Percentiles rank a stretch among this genome's conserved stretches.
These are phyloP conservation scores for Luffa acutangula DNA, from an alignment of 306 rosid species.

Conservation along the genomic window DNA sequence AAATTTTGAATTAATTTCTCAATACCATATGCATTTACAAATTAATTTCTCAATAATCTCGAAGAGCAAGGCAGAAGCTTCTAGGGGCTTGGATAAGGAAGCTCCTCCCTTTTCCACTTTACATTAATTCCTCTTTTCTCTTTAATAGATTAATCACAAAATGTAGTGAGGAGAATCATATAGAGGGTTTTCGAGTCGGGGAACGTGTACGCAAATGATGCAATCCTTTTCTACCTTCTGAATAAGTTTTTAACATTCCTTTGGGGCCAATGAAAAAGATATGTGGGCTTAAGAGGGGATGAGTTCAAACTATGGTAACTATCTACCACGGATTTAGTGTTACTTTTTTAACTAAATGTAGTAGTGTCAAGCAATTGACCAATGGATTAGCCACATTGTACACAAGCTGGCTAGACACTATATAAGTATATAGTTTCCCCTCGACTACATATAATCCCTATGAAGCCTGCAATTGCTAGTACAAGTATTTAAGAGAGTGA, in stretches of 20 bases:
- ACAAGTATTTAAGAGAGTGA: not conserved
- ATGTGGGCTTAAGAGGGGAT: not conserved
- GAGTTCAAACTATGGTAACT: not conserved
- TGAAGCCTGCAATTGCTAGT: not conserved
- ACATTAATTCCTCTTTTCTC: not conserved
- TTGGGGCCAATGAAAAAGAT: not conserved
- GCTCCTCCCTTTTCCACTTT: not conserved
- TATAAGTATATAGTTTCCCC: not conserved
- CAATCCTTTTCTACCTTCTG: not conserved
- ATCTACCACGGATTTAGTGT: not conserved
- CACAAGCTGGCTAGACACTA: too few species aligned
- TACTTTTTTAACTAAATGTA: not conserved
- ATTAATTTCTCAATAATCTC: not conserved
- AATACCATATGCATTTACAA: not conserved
- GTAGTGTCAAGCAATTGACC: not conserved
- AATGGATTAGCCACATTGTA: too few species aligned
- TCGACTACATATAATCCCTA: not conserved
- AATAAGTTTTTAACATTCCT: not conserved
- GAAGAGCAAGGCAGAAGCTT: not conserved
- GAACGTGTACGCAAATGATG: not conserved
- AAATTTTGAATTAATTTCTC: too few species aligned
- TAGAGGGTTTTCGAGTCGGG: not conserved
- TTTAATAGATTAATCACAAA: not conserved
- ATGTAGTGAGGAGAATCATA: not conserved
- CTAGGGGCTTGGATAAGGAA: too few species aligned